Evolutionary conservation across 225 moss, liverwort and hornwort genomes (phyloP).

Genomic region (Thuidium tamariscinum): DNA sequence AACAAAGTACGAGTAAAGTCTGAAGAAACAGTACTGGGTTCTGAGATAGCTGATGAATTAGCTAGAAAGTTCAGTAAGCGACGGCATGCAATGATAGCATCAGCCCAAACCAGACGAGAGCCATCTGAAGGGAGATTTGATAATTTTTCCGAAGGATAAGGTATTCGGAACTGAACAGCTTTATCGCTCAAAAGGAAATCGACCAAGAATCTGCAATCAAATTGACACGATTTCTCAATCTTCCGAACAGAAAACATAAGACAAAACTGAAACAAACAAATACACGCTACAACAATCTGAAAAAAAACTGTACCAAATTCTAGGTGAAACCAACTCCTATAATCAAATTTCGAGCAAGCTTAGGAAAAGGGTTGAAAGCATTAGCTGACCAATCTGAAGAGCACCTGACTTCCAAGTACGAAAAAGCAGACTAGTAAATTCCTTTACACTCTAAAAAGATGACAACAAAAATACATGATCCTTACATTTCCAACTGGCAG

Average conservation of each 20-base stretch:
- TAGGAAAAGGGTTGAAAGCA: neutral
- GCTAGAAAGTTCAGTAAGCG: slow-evolving; percentile 32
- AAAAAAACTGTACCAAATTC: neutral
- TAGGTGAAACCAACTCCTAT: neutral
- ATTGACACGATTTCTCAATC: neutral
- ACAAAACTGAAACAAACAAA: neutral
- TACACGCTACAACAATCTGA: neutral
- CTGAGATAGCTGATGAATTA: slow-evolving; percentile 33
- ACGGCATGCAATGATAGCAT: slow-evolving; percentile 52
- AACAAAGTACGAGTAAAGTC: slow-evolving; percentile 20
- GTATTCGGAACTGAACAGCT: neutral
- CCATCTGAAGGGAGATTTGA: slow-evolving; percentile 8
- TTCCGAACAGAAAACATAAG: neutral
- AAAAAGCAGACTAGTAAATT: neutral
- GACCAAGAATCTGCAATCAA: slow-evolving; percentile 54
- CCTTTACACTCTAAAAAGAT: neutral
- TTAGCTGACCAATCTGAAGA: neutral
- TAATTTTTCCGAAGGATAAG: neutral
- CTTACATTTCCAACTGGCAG: slow-evolving; percentile 40
- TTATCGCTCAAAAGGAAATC: slow-evolving; percentile 28
- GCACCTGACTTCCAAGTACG: neutral
- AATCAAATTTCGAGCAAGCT: neutral
- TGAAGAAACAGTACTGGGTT: slow-evolving; percentile 5
- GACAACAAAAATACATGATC: neutral
- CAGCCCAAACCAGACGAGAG: slow-evolving; percentile 23